A percentile compares a stretch with the other conserved stretches of the same genome.
These are phyloP conservation scores for Blastobotrys chiropterorum DNA, from an alignment of 805 yeast genomes.

Conservation along the genomic window DNA sequence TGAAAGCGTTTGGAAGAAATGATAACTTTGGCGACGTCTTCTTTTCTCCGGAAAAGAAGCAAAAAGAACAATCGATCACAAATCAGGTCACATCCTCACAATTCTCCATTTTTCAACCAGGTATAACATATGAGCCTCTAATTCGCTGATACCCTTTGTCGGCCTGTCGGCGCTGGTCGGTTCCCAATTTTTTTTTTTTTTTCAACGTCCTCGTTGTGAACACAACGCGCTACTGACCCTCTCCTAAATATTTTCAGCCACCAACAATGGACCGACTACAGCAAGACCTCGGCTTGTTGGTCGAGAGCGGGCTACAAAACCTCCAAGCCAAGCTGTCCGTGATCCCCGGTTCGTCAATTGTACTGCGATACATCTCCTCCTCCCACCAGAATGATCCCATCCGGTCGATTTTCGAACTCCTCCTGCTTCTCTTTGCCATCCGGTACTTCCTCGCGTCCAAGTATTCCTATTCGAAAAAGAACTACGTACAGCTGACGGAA, in stretches of 20 bases:
- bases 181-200: neutral
- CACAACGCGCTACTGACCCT: neutral
- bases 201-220: neutral
- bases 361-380: conserved; percentile 61
- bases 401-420: conserved; percentile 74
- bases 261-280: conserved; percentile 20
- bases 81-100: too few relatives aligned
- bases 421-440: conserved; percentile 73
- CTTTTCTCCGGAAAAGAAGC: too few relatives aligned
- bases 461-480: conserved; percentile 68
- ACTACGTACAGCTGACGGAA: conserved; percentile 46
- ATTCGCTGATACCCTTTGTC: too few relatives aligned
- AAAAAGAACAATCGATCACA: too few relatives aligned
- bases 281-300: conserved; percentile 18
- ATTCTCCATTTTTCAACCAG: too few relatives aligned
- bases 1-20: too few relatives aligned
- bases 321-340: conserved; percentile 3
- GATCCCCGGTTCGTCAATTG: conserved; percentile 37
- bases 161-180: neutral
- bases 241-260: neutral
- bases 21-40: too few relatives aligned
- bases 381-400: conserved; percentile 93
- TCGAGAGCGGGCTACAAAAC: conserved; percentile 9
- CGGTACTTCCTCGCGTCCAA: conserved; percentile 75
- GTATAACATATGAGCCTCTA: too few relatives aligned